These are phyloP conservation scores for Paecilomyces sp. DNA, from an alignment of 2,329 filamentous ascomycete species.

Conservation along the genomic window DNA sequence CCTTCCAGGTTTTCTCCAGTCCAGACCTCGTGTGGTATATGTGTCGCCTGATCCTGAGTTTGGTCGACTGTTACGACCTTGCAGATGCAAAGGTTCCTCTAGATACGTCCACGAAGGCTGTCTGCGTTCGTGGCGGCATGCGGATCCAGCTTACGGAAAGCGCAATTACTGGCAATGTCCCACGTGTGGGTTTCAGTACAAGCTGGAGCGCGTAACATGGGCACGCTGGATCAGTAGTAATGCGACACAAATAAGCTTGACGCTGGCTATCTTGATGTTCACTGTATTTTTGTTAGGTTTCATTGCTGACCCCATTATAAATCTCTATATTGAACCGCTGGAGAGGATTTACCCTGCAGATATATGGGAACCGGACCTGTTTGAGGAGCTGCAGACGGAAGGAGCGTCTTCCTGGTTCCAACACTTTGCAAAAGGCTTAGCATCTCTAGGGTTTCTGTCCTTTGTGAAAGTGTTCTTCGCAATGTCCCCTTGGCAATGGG, in stretches of 20 bases:
- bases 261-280: conserved; percentile 61
- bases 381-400: conserved; percentile 30
- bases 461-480: conserved; percentile 73
- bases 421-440: conserved; percentile 83
- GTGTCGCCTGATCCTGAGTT: conserved; percentile 65
- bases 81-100: conserved; percentile 86
- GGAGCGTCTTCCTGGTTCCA: conserved; percentile 62
- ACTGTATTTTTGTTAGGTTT: conserved; percentile 82
- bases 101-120: conserved; percentile 94
- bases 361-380: conserved; percentile 31
- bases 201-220: conserved; percentile 69
- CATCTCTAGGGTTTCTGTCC: conserved; percentile 81
- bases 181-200: conserved; percentile 79
- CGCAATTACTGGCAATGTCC: conserved; percentile 82
- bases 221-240: conserved; percentile 62
- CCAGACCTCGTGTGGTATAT: conserved; percentile 57
- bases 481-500: conserved; percentile 69
- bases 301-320: conserved; percentile 85
- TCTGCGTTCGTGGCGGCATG: conserved; percentile 71
- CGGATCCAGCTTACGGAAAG: conserved; percentile 56
- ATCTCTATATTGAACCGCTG: conserved; percentile 74
- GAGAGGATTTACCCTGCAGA: conserved; percentile 51
- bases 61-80: conserved; percentile 78
- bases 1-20: conserved; percentile 51
- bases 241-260: conserved; percentile 62